Conservation (phyloP, 805 yeast species). For the Starmerella powellii region DNA sequence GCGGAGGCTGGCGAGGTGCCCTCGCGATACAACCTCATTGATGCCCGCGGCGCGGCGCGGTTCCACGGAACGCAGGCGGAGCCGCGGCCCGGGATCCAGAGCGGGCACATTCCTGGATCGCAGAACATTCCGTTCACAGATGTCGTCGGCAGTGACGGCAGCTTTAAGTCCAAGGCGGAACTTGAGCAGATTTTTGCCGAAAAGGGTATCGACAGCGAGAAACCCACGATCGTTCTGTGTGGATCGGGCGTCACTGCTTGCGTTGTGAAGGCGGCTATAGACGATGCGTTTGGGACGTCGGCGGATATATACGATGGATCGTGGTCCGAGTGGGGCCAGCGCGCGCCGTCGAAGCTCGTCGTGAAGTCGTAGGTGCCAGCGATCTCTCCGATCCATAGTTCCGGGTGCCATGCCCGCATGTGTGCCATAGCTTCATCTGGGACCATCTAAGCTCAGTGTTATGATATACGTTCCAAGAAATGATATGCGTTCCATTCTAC, state of each 20-base stretch:
- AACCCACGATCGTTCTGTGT: constrained; percentile 76
- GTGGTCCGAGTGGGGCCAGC: constrained; percentile 64
- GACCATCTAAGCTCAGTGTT: too few relatives aligned
- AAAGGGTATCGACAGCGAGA: constrained; percentile 32
- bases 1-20: constrained; percentile 35
- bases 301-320: constrained; percentile 60
- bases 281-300: constrained; percentile 35
- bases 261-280: constrained; percentile 64
- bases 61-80: constrained; percentile 75
- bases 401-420: neutral
- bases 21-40: constrained; percentile 44
- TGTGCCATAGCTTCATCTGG: too few relatives aligned
- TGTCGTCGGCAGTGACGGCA: constrained; percentile 38
- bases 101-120: constrained; percentile 84
- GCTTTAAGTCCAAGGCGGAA: constrained; percentile 39
- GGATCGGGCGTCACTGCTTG: constrained; percentile 97
- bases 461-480: too few relatives aligned
- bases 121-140: constrained; percentile 61
- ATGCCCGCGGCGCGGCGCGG: constrained; percentile 68
- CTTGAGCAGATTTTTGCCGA: constrained; percentile 38
- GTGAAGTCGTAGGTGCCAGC: neutral
- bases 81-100: constrained; percentile 74
- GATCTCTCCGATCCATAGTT: neutral
- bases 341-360: constrained; percentile 45
- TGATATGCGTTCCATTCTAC: too few relatives aligned